Conservation (phyloP, 345 rosid genomes). For the Aurinia saxatilis region DNA sequence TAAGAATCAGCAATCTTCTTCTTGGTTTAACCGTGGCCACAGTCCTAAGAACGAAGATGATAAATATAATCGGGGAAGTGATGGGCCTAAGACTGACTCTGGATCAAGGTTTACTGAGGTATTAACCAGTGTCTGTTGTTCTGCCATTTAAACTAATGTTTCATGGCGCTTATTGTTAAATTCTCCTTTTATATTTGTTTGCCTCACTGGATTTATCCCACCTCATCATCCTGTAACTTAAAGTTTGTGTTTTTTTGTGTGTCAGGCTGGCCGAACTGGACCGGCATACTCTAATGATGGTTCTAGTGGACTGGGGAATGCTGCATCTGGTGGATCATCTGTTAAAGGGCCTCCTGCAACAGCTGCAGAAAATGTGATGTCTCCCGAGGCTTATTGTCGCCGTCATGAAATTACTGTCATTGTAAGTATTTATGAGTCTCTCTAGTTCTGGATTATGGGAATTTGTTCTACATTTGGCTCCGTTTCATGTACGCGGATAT, state of each 20-base stretch:
- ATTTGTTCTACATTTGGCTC: background rate
- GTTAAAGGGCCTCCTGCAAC: constrained; percentile 33
- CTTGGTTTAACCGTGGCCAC: constrained; percentile 30
- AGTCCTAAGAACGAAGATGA: constrained; percentile 53
- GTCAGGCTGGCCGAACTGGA: constrained; percentile 12
- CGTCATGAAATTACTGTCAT: constrained; percentile 76
- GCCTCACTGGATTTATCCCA: background rate
- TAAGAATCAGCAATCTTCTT: constrained; percentile 52
- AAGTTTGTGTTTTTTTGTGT: background rate
- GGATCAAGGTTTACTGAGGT: constrained; percentile 57
- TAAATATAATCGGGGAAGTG: constrained; percentile 36
- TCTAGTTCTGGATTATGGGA: too few relatives aligned
- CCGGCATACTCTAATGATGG: constrained; percentile 19
- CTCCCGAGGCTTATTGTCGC: constrained; percentile 66
- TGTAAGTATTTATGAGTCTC: constrained; percentile 39
- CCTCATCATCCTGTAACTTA: background rate
- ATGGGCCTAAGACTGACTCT: constrained; percentile 36
- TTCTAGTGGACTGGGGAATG: constrained; percentile 31
- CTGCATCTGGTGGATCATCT: constrained; percentile 32
- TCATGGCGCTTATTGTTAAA: background rate
- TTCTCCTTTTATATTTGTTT: background rate
- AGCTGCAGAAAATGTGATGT: constrained; percentile 37
- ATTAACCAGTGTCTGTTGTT: background rate
- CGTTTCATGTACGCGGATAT: background rate
- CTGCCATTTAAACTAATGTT: background rate